phyloP scores from a whole-genome alignment of 768 basidiomycete species.

The Kwoniella heveanensis region DNA sequence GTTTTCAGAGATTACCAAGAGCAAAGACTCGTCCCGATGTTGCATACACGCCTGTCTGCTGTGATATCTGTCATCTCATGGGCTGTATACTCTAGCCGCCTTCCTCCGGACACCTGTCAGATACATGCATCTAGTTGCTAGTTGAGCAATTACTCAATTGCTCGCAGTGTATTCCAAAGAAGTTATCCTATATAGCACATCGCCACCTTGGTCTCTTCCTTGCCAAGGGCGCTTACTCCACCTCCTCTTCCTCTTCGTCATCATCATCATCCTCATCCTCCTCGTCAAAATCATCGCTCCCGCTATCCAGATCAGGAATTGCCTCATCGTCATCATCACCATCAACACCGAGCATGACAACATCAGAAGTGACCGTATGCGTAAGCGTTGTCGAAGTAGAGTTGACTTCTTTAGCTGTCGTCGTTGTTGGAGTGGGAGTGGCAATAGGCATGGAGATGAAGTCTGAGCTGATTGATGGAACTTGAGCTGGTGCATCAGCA shows the following conservation, averaged over 20 bases:
- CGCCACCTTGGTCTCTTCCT: neutral
- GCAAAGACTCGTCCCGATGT: too few relatives aligned
- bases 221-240: too few relatives aligned
- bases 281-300: conserved; percentile 19
- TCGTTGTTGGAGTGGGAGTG: too few relatives aligned
- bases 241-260: conserved; percentile 13
- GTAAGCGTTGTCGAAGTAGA: neutral
- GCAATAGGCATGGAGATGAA: neutral
- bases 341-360: conserved; percentile 8
- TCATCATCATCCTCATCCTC: conserved; percentile 23
- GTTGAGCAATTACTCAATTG: too few relatives aligned
- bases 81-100: too few relatives aligned
- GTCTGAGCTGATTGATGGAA: neutral
- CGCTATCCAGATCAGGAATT: conserved; percentile 26
- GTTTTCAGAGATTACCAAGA: too few relatives aligned
- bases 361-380: neutral
- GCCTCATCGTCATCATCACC: conserved; percentile 17
- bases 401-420: neutral
- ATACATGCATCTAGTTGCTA: too few relatives aligned
- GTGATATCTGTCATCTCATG: too few relatives aligned
- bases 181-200: too few relatives aligned
- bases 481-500: neutral
- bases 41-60: too few relatives aligned
- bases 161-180: too few relatives aligned
- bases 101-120: too few relatives aligned